Base-by-base conservation (phyloP, 345 rosid species). In the Dovyalis caffra region DNA sequence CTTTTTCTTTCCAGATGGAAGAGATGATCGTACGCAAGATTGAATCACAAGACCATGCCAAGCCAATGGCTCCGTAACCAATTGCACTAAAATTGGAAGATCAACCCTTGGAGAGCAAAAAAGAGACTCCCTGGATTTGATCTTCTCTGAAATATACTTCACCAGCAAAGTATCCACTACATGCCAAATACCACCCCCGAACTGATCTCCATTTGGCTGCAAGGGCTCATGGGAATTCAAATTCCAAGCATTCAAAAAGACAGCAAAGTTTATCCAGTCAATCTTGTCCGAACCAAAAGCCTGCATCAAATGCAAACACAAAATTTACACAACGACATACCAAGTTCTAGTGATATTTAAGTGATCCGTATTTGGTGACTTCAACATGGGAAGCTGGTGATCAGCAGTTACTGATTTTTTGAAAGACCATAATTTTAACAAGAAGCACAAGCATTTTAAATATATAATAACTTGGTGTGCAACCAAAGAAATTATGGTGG, bases 1-100 rank as follows among this genome's bases (percentile, higher is more conserved):
- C 88, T 93, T 95, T 83, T 93, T 96, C 86, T 90, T 93, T 79
- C 98, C 98, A 56, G 95, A 83, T 66, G 98, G 98, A 79, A 86
- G 77, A 56, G 85, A 86, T 8, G 87, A 80, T 37, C 98, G 92
- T 32, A 89, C 85, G 57, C 87, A 89, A 28, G 92, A 90, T 77
- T 90, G 98, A 38, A 96, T 82, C 35, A 96, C 74, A 71, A 96
- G 87, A 62, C 82, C 70, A 76, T 90, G 97, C 97, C 98, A 96
- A 6, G 98, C 94, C 81, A 96, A 78, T 9, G 99, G 97, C 83
- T 96, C 95, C 4, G 95, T 83, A 70, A 92, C 87, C 69, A 93
- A 77, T 77, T 83, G 90, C 64, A 93, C 89, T 83, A 96, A 75
- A 68, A 71, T 64, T 51, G 89, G 82, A 75, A 92, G 79, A 83